A percentile compares a stretch with the other conserved stretches of the same genome.
phyloP scores from a whole-genome alignment of 2,329 filamentous ascomycete genomes.

The Epichloe brachyelytri region DNA sequence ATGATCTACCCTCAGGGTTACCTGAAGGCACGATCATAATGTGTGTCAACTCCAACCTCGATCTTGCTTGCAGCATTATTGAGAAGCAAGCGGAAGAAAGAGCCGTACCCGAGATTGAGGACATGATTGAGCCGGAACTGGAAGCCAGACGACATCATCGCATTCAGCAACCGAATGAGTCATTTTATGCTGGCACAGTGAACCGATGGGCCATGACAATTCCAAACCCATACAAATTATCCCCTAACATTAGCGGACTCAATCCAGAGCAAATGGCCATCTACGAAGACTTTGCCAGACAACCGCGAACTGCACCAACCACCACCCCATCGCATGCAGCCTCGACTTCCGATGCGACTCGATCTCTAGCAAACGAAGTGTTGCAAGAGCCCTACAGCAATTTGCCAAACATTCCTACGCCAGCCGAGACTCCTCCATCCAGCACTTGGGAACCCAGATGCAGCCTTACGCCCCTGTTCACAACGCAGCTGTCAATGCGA shows the following conservation, averaged over 20 bases:
- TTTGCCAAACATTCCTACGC: slow-evolving; percentile 44
- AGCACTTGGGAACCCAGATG: slow-evolving; percentile 39
- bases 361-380: slow-evolving; percentile 50
- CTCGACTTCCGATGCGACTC: slow-evolving; percentile 46
- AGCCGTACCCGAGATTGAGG: slow-evolving; percentile 86
- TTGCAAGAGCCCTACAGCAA: slow-evolving; percentile 48
- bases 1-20: slow-evolving; percentile 63
- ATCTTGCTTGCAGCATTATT: slow-evolving; percentile 83
- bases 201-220: slow-evolving; percentile 91
- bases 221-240: slow-evolving; percentile 82
- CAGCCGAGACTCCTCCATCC: slow-evolving; percentile 44
- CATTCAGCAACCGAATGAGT: slow-evolving; percentile 62
- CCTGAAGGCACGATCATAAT: slow-evolving; percentile 94
- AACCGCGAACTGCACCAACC: slow-evolving; percentile 52
- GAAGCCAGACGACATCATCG: slow-evolving; percentile 67
- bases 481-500: slow-evolving; percentile 18
- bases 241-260: slow-evolving; percentile 53
- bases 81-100: slow-evolving; percentile 93
- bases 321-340: slow-evolving; percentile 42
- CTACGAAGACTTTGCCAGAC: slow-evolving; percentile 89
- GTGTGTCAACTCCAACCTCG: slow-evolving; percentile 97
- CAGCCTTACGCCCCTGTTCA: slow-evolving; percentile 44
- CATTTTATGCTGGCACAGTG: slow-evolving; percentile 69
- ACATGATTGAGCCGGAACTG: slow-evolving; percentile 73
- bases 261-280: slow-evolving; percentile 90